Evolutionary conservation across 495 filamentous ascomycete genomes (phyloP).

Genomic region (Terfezia boudieri): DNA sequence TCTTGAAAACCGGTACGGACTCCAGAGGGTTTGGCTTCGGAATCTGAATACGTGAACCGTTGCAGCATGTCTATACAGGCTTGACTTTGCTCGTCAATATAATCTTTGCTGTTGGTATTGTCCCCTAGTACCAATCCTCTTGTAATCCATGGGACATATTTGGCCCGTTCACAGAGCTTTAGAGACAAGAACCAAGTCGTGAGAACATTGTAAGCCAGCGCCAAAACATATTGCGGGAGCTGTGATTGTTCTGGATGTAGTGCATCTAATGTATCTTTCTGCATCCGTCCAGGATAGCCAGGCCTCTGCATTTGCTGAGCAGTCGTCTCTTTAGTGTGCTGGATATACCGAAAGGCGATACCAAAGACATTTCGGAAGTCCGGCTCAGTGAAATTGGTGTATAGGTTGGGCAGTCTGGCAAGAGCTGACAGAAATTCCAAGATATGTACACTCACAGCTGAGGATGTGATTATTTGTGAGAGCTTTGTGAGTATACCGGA

Average conservation of each 20-base stretch:
- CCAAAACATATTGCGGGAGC: constrained; percentile 75
- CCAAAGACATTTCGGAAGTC: constrained; percentile 84
- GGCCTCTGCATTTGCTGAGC: constrained; percentile 3
- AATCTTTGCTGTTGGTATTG: constrained; percentile 48
- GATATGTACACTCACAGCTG: constrained; percentile 75
- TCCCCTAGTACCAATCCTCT: constrained; percentile 51
- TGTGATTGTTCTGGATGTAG: constrained; percentile 26
- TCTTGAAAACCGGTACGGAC: constrained; percentile 3
- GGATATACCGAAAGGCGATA: constrained; percentile 80
- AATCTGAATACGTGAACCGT: constrained; percentile 63
- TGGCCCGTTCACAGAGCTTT: constrained; percentile 58
- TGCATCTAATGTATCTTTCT: constrained; percentile 4
- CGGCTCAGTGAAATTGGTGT: constrained; percentile 64
- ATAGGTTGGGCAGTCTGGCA: constrained; percentile 63
- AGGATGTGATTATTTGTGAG: constrained; percentile 84
- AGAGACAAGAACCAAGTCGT: constrained; percentile 89
- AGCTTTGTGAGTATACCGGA: constrained; percentile 71
- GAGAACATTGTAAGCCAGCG: constrained; percentile 82
- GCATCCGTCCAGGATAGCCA: constrained; percentile 2
- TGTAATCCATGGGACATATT: constrained; percentile 78
- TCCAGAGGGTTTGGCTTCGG: constrained; percentile 27
- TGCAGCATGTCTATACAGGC: constrained; percentile 95
- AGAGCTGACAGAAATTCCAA: constrained; percentile 78
- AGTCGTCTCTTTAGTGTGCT: constrained; percentile 37
- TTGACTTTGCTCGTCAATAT: constrained; percentile 75